Evolutionary conservation across 2,329 filamentous ascomycete species (phyloP).

Genomic region (Triangularia verruculosa): DNA sequence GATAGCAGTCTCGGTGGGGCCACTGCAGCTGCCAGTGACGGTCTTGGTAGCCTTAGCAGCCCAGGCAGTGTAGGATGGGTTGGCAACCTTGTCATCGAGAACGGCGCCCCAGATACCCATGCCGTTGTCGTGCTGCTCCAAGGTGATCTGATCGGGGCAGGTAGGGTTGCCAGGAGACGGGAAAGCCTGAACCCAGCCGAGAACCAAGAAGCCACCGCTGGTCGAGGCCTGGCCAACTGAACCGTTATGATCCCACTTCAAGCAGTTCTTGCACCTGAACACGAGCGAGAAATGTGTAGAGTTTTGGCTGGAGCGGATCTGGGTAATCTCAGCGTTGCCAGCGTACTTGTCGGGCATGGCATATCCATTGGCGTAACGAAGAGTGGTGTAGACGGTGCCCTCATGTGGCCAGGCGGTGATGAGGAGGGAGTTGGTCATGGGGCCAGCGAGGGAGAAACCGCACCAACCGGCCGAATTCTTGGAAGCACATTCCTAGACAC

Average conservation of each 20-base stretch:
- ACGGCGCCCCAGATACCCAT: slow-evolving; percentile 33
- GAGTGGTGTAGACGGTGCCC: slow-evolving; percentile 47
- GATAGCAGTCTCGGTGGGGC: slow-evolving; percentile 29
- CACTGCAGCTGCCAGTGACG: slow-evolving; percentile 28
- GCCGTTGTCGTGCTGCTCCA: slow-evolving; percentile 35
- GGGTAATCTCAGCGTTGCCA: slow-evolving; percentile 55
- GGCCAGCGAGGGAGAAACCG: slow-evolving; percentile 48
- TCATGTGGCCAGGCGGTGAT: slow-evolving; percentile 51
- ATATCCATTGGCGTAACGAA: slow-evolving; percentile 54
- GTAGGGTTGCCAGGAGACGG: slow-evolving; percentile 36
- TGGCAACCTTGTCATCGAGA: slow-evolving; percentile 30
- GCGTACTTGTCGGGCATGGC: slow-evolving; percentile 52
- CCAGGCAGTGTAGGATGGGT: slow-evolving; percentile 32
- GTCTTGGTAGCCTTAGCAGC: slow-evolving; percentile 35
- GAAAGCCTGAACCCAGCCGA: slow-evolving; percentile 51
- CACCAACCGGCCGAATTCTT: slow-evolving; percentile 48
- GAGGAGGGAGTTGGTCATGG: slow-evolving; percentile 53
- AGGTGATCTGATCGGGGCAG: slow-evolving; percentile 31
- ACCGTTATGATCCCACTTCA: slow-evolving; percentile 46
- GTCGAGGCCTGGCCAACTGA: slow-evolving; percentile 39
- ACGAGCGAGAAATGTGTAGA: slow-evolving; percentile 54
- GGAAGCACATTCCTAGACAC: slow-evolving; percentile 40
- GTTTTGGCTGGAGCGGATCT: slow-evolving; percentile 54
- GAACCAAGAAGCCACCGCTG: slow-evolving; percentile 33
- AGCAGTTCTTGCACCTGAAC: slow-evolving; percentile 56